Evolutionary conservation across 2,329 filamentous ascomycete genomes (phyloP).

Genomic region (Aspergillus nomiae): DNA sequence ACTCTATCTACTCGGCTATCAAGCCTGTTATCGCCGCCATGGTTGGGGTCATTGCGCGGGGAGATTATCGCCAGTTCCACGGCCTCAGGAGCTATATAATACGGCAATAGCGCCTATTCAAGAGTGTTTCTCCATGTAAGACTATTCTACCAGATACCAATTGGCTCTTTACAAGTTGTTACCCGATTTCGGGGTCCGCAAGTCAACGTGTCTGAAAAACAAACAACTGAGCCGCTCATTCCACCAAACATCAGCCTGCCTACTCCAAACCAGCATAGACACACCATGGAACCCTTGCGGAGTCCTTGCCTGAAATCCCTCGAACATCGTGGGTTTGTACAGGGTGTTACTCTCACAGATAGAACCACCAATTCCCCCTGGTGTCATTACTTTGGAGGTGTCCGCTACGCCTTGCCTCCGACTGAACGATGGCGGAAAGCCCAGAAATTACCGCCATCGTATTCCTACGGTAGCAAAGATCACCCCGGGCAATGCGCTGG

Average conservation of each 20-base stretch:
- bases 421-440: conserved; percentile 54
- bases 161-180: not conserved
- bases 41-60: not conserved
- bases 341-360: conserved; percentile 50
- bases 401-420: conserved; percentile 59
- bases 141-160: not conserved
- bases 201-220: not conserved
- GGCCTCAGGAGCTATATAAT: not conserved
- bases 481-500: conserved; percentile 51
- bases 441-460: conserved; percentile 49
- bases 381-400: conserved; percentile 57
- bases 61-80: not conserved
- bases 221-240: not conserved
- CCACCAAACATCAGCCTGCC: not conserved
- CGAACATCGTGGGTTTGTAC: conserved; percentile 49
- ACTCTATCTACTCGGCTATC: not conserved
- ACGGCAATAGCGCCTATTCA: not conserved
- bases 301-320: conserved; percentile 29
- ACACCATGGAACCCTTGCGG: conserved; percentile 28
- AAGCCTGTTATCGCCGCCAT: not conserved
- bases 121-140: not conserved
- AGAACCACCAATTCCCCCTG: conserved; percentile 33
- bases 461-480: conserved; percentile 53
- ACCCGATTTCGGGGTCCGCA: not conserved
- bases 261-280: not conserved